Evolutionary conservation across 768 basidiomycete genomes (phyloP), one percentile per base, ranked within the genome.

Genomic region (Exidia glandulosa): DNA sequence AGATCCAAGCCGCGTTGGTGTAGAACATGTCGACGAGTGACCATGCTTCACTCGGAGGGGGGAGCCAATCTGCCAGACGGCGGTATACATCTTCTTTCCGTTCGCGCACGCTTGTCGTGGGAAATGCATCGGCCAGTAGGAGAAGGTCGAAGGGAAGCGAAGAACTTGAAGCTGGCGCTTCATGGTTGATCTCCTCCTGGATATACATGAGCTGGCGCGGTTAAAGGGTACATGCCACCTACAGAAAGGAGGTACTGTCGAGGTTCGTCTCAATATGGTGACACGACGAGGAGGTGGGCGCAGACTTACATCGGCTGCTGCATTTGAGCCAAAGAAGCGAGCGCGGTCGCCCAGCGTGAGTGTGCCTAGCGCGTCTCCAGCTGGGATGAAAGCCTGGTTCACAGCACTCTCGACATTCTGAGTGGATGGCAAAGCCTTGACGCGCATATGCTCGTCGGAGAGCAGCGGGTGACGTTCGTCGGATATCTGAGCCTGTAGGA

Each of bases 401-500:
- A 25, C 30, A 12, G 19, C 50, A 27, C 10, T 12, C 27, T 54
- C 10, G 25, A 37, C 36, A 9, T 37, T 37, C 19, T 37, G 10
- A 19, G 50, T 7, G 6, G 29, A 25, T 31, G 50, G 6, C 30
- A 10, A 88, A 0, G 85, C 84, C 65, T 91, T 91, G 65, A 91
- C 79, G 61, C 80, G 78, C 13, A 91, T 74, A 31, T 88, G 77
- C 5, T 91, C 88, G 0, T 90, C 87, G 10, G 81, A 64, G 1
- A 91, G 76, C 25, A 91, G 76, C 2, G 84, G 83, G 61, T 91
- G 88, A 7, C 69, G 73, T 9, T 88, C 86, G 14, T 72, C 61
- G 6, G 41, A 45, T 16, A 86, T 31, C 25, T 29, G 25, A 10
- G 76, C 70, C 63, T 91, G 86, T 0, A 84, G 79, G 1, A 73